Conservation (phyloP, 129 eudicot species). For the Oenanthe sinensis region DNA sequence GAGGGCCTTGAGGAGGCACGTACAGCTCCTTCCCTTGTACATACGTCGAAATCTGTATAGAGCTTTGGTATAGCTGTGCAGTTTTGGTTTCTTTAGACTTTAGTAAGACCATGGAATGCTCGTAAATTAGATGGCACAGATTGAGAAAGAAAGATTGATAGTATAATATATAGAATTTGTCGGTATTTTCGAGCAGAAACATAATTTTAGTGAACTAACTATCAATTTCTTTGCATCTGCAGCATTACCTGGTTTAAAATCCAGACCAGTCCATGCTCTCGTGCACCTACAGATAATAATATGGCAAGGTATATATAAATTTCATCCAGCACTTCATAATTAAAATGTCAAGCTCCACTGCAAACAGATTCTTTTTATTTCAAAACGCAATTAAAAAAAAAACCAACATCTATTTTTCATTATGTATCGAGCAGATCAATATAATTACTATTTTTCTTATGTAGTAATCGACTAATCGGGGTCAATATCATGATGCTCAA, state of each 20-base stretch:
- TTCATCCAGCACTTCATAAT: neutral
- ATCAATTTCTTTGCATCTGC: neutral
- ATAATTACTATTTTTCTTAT: no score
- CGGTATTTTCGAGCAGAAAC: neutral
- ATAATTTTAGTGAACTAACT: neutral
- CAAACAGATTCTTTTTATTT: no score
- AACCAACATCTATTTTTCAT: no score
- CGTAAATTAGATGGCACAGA: neutral
- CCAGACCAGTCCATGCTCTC: neutral
- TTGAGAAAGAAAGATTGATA: neutral
- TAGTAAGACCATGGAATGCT: neutral
- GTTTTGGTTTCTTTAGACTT: constrained; percentile 3
- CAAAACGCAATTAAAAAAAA: no score
- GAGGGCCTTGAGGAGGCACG: neutral
- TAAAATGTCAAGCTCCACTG: no score
- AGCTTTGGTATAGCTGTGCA: constrained; percentile 3
- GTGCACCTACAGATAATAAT: neutral
- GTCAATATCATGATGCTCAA: no score
- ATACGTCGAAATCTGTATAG: constrained; percentile 26
- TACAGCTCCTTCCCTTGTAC: constrained; percentile 25
- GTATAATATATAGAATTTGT: neutral
- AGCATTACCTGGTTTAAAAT: no score
- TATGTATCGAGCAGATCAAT: no score
- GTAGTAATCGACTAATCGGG: no score
- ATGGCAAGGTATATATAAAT: no score